phyloP scores from a whole-genome alignment of 768 basidiomycete genomes.

The Hirschioporus abietinus region DNA sequence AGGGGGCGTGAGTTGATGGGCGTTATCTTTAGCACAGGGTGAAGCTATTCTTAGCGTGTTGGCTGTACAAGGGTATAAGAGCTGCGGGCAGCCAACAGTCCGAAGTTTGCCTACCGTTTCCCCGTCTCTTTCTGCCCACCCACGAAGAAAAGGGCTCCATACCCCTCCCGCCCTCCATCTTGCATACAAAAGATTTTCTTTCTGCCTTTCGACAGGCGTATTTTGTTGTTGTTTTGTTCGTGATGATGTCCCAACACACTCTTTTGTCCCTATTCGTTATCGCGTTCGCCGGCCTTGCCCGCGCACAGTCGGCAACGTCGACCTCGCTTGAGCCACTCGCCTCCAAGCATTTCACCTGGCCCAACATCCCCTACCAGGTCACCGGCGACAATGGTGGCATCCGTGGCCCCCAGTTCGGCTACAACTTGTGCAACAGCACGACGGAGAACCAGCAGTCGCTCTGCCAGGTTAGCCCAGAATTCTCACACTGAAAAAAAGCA shows the following conservation, averaged over 20 bases:
- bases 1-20: background rate
- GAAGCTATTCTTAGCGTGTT: background rate
- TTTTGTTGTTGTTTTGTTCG: conserved; percentile 3
- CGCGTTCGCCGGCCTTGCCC: conserved; percentile 1
- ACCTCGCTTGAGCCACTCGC: conserved; percentile 11
- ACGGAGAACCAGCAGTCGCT: conserved; percentile 15
- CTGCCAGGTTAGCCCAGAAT: conserved; percentile 8
- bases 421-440: conserved; percentile 11
- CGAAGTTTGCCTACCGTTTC: background rate
- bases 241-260: conserved; percentile 7
- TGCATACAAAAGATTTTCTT: conserved; percentile 1
- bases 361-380: conserved; percentile 20
- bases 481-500: background rate
- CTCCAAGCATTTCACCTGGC: conserved; percentile 10
- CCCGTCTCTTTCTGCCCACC: conserved; percentile 3
- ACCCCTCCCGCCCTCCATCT: background rate
- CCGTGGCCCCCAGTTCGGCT: conserved; percentile 16
- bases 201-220: background rate
- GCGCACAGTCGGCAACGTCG: conserved; percentile 8
- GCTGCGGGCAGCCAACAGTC: background rate
- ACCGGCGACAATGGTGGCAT: conserved; percentile 14
- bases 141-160: conserved; percentile 1
- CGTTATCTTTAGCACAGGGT: background rate
- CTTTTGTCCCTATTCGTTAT: conserved; percentile 8
- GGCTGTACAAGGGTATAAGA: background rate